phyloP scores from a whole-genome alignment of 2,329 filamentous ascomycete species.

The Trichoderma afroharzianum region DNA sequence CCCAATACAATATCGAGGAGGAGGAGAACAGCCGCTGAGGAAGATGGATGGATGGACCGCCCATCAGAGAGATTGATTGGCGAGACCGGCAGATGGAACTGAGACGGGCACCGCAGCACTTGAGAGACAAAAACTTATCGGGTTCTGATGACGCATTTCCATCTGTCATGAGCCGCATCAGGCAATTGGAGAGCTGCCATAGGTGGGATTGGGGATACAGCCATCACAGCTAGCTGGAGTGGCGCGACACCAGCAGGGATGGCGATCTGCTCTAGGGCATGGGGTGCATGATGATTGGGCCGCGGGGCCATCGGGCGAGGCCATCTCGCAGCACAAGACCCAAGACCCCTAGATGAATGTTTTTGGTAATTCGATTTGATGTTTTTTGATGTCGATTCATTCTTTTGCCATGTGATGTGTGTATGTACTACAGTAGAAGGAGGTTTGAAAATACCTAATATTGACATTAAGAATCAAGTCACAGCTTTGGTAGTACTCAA shows the following conservation, averaged over 20 bases:
- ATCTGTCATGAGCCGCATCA: slow-evolving; percentile 23
- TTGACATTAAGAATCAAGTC: not conserved
- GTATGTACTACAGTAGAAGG: not conserved
- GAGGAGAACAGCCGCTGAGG: not conserved
- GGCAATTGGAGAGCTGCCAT: slow-evolving; percentile 13
- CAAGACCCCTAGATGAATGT: not conserved
- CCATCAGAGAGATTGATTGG: slow-evolving; percentile 5
- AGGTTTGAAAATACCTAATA: not conserved
- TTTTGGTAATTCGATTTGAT: not conserved
- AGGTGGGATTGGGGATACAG: slow-evolving; percentile 12
- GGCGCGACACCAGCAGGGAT: slow-evolving; percentile 16
- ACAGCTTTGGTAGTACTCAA: not conserved
- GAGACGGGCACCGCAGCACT: not conserved
- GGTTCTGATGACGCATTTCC: slow-evolving; percentile 29
- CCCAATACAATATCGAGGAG: not conserved
- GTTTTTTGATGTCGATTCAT: not conserved
- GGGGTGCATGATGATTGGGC: slow-evolving; percentile 5
- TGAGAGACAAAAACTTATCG: slow-evolving; percentile 11
- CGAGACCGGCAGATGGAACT: not conserved
- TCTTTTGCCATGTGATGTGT: not conserved
- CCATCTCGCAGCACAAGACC: slow-evolving; percentile 5
- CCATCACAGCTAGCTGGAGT: not conserved
- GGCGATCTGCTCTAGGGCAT: slow-evolving; percentile 6
- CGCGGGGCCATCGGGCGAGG: not conserved
- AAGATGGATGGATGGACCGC: not conserved